Evolutionary conservation across 1,284 basidiomycete genomes (phyloP).

Genomic region (Neonothopanus nambi): DNA sequence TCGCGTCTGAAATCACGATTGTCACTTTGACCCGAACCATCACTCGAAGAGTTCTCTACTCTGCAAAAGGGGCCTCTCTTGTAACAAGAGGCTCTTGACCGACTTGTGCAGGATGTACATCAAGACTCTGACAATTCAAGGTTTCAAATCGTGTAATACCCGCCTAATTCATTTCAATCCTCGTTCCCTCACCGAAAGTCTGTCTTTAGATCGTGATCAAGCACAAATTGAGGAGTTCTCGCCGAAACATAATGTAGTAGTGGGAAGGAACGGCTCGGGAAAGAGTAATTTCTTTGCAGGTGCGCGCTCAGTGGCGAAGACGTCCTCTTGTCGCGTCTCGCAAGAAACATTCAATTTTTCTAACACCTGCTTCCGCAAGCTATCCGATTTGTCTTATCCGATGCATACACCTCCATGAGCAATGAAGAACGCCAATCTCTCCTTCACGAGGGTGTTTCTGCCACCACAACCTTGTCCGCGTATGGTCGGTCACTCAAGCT

Average conservation of each 20-base stretch:
- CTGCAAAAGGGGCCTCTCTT: no score
- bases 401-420: constrained; percentile 95
- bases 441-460: constrained; percentile 90
- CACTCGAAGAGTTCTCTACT: no score
- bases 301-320: constrained; percentile 32
- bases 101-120: constrained; percentile 61
- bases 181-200: constrained; percentile 8
- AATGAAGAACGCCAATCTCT: constrained; percentile 92
- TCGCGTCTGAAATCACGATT: no score
- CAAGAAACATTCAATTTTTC: not conserved
- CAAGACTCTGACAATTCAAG: constrained; percentile 92
- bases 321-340: no score
- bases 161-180: not conserved
- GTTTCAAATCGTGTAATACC: constrained; percentile 89
- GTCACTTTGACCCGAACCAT: no score
- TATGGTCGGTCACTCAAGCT: constrained; percentile 60
- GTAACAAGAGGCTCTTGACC: no score
- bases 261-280: constrained; percentile 93
- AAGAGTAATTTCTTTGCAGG: constrained; percentile 98
- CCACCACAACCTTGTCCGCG: constrained; percentile 88
- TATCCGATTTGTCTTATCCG: constrained; percentile 95
- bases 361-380: constrained; percentile 44
- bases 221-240: constrained; percentile 83
- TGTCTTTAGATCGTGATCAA: constrained; percentile 67
- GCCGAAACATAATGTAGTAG: constrained; percentile 89